These are phyloP conservation scores for Beverwykella pulmonaria DNA, from an alignment of 495 filamentous ascomycete genomes.

Conservation along the genomic window DNA sequence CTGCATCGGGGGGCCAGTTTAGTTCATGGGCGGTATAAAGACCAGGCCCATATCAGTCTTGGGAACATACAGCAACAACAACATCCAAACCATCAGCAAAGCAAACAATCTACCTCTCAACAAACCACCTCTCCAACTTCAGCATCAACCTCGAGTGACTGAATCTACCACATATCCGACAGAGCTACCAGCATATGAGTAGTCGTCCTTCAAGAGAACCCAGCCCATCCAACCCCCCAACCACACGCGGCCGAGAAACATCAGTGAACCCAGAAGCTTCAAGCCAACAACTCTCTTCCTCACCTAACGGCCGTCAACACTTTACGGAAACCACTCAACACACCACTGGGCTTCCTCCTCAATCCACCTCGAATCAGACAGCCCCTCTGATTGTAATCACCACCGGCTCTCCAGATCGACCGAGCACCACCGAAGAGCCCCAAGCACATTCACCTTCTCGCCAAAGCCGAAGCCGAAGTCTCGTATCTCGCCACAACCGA, in stretches of 20 bases:
- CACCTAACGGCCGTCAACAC: conserved; percentile 1
- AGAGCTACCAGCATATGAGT: conserved; percentile 20
- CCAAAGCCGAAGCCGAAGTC: conserved; percentile 19
- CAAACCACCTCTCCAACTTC: not conserved
- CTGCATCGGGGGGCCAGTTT: conserved; percentile 4
- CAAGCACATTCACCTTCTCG: not conserved
- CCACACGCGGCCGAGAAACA: not conserved
- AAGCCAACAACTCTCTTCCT: not conserved
- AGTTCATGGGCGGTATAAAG: conserved; percentile 18
- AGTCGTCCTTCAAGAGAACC: conserved; percentile 11
- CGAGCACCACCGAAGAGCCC: not conserved
- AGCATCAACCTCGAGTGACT: conserved; percentile 3
- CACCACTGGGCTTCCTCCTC: conserved; percentile 7
- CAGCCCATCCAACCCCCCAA: conserved; percentile 23
- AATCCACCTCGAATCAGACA: not conserved
- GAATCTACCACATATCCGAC: not conserved
- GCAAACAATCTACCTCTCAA: not conserved
- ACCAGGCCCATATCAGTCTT: conserved; percentile 19
- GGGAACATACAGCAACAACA: conserved; percentile 17
- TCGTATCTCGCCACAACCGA: conserved; percentile 16
- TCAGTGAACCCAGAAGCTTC: conserved; percentile 6
- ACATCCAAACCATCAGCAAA: conserved; percentile 1
- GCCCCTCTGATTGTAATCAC: conserved; percentile 27
- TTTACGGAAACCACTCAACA: conserved; percentile 20
- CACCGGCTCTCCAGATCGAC: conserved; percentile 1